Evolutionary conservation across 1,284 basidiomycete species (phyloP).

Genomic region (Rhodotorula sp.): DNA sequence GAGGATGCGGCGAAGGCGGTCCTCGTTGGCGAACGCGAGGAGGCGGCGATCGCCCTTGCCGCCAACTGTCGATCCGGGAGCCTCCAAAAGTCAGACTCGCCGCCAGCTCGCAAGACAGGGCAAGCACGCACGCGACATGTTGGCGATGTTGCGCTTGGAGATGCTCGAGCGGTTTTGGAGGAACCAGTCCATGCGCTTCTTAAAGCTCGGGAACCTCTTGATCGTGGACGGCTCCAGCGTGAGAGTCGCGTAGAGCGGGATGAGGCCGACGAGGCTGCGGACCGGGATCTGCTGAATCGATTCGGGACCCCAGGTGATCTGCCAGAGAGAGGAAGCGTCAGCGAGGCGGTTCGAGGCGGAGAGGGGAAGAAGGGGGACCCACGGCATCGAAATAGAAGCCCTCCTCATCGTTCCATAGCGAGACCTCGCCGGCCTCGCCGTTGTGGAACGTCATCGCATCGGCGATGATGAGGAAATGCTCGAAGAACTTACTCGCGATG

Average conservation of each 20-base stretch:
- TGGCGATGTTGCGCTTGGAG: constrained; percentile 90
- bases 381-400: constrained; percentile 95
- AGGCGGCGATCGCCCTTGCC: constrained; percentile 85
- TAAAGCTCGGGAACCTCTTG: constrained; percentile 93
- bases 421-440: constrained; percentile 61
- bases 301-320: constrained; percentile 46
- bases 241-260: constrained; percentile 91
- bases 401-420: constrained; percentile 93
- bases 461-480: constrained; percentile 89
- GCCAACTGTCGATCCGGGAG: constrained; percentile 58
- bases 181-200: constrained; percentile 98
- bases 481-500: constrained; percentile 98
- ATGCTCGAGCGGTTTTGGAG: constrained; percentile 87
- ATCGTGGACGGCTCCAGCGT: constrained; percentile 87
- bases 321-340: background rate
- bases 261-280: constrained; percentile 88
- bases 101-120: background rate
- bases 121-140: constrained; percentile 70
- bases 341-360: constrained; percentile 47
- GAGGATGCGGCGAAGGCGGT: constrained; percentile 80
- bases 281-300: constrained; percentile 80
- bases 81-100: background rate
- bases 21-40: constrained; percentile 87
- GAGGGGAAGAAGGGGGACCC: constrained; percentile 56
- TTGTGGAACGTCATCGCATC: constrained; percentile 92